Base-by-base conservation (phyloP, 306 rosid species). In the Prosopis cineraria region DNA sequence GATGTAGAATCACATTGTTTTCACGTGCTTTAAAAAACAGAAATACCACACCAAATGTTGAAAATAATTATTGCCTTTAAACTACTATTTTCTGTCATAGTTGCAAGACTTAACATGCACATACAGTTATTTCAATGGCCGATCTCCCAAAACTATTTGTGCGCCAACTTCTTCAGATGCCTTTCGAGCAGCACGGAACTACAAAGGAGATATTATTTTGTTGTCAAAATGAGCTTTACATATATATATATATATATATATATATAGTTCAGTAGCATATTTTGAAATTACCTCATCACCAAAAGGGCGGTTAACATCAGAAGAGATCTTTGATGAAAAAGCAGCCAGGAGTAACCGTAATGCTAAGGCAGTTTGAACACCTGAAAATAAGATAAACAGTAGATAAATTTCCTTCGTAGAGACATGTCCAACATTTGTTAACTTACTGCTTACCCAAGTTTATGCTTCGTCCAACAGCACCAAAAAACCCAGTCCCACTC, bases 121-220 rank as follows among this genome's bases (percentile, higher is more conserved):
- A 66, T 85, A 95, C 99, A 17, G 99, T 95, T 75, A 93, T 95
- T 74, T 95, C 98, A 82, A 95, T 91, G 99, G 97, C 12, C 96
- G 86, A 76, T 95, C 98, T 74, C 98, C 98, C 87, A 95, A 72
- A 73, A 95, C 97, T 66, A 91, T 87, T 60, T 92, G 98, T 41
- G 96, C 93, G 36, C 97, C 93, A 75, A 95, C 76, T 86, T 91
- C 94, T 85, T 95, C 98, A 9, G 98, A 93, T 11, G 82, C 90
- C 82, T 87, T 93, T 65, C 97, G 91, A 79, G 98, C 97, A 73
- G 93, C 93, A 5, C 97, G 93, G 45, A 93, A 95, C 97, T 92
- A 77, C 83, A 84, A 33, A 27, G 59, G 16, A 71, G 29, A 71
- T 55, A 55, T 31, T 24, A n/a, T 0, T 48, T 53, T 41, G 19